Evolutionary conservation across 2,329 filamentous ascomycete genomes (phyloP).

Genomic region (Fusarium heterosporum): DNA sequence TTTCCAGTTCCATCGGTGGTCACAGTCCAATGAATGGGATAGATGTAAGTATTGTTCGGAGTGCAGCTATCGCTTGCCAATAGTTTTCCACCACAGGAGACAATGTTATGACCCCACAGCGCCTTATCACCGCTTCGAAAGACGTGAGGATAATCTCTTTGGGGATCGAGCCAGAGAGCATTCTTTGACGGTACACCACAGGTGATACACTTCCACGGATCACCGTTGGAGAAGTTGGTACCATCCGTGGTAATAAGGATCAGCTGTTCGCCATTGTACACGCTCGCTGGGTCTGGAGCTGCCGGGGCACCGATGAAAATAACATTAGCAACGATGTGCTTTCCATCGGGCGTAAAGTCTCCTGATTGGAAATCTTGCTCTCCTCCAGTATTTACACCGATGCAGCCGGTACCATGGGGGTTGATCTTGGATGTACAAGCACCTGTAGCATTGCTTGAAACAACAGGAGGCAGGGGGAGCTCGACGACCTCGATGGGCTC

Average conservation of each 20-base stretch:
- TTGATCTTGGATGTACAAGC: neutral
- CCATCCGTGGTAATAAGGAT: constrained; percentile 58
- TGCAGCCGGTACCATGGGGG: neutral
- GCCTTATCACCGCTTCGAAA: constrained; percentile 55
- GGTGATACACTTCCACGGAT: constrained; percentile 61
- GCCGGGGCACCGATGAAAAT: constrained; percentile 58
- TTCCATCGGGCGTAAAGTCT: constrained; percentile 56
- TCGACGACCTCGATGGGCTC: constrained; percentile 5
- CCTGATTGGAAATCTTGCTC: constrained; percentile 10
- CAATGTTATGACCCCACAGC: constrained; percentile 50
- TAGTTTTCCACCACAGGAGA: constrained; percentile 53
- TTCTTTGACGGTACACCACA: constrained; percentile 56
- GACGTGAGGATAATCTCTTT: constrained; percentile 55
- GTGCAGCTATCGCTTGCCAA: constrained; percentile 44
- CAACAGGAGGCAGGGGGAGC: constrained; percentile 2
- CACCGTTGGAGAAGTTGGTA: constrained; percentile 56
- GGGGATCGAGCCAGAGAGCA: constrained; percentile 45
- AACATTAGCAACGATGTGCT: constrained; percentile 55
- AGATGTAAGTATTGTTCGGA: constrained; percentile 10
- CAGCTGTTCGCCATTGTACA: constrained; percentile 47
- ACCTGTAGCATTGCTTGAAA: neutral
- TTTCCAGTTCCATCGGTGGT: constrained; percentile 46
- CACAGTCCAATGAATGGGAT: constrained; percentile 28
- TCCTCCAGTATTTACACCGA: neutral
- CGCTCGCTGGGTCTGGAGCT: constrained; percentile 54